Evolutionary conservation across 2,329 filamentous ascomycete species (phyloP), one percentile per base, ranked within the genome.

Genomic region (Penicillium expansum): DNA sequence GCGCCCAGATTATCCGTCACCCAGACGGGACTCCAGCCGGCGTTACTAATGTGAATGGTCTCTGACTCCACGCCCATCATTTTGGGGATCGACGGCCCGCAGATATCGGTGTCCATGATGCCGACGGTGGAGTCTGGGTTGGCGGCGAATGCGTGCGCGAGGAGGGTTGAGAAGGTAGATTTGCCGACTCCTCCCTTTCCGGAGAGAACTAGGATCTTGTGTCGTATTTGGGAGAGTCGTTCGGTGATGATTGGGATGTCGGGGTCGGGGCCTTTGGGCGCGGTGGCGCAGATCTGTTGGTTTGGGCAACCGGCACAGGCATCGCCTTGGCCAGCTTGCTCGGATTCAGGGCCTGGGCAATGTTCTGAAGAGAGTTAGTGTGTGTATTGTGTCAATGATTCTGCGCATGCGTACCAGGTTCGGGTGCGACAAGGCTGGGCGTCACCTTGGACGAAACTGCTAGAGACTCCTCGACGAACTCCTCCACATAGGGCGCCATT

Each of bases 41-140:
- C 85, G 52, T 85, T 88, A 70, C 88, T 94, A 52, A 96, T 86
- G 73, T 99, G 94, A 51, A 99, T 94, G 1, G 90, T 96, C 77
- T 99, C 93, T 27, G 86, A 80, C 75, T 97, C 92, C 1, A 97
- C 93, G 33, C 94, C 94, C 87, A 99, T 92, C 93, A 99, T 97
- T 79, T 97, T 97, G 20, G 94, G 94, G 68, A 99, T 97, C 62
- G 87, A 91, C 0, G 94, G 94, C 0, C 94, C 94, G 76, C 92
- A 97, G 61, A 99, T 96, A 74, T 99, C 94, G 7, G 94, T 95
- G 76, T 99, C 94, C 91, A 97, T 97, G 66, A 99, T 88, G 20
- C 93, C 94, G 29, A 99, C 90, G 1, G 86, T 91, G 55, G 80
- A 88, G 44, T 88, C 85, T 0, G 88, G 86, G 73, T 95, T 91